Evolutionary conservation across 805 yeast genomes (phyloP).

Genomic region (Ascoidea tarda): DNA sequence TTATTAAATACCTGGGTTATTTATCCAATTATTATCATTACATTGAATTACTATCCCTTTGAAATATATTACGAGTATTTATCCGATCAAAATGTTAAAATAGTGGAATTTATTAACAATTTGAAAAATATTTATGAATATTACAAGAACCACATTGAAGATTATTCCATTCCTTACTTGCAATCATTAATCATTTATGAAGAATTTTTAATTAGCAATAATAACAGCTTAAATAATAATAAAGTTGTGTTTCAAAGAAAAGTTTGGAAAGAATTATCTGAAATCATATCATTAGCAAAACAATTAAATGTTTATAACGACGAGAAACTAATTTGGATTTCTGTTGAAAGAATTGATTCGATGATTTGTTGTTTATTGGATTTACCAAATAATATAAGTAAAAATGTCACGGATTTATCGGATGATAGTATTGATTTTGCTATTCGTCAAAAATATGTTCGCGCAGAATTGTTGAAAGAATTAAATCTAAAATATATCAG

Average conservation of each 20-base stretch:
- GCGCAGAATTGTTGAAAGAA: neutral
- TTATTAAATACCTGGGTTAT: neutral
- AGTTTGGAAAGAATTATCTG: neutral
- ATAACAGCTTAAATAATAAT: neutral
- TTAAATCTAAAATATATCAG: neutral
- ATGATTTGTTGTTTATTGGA: neutral
- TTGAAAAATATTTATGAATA: neutral
- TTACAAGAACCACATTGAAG: neutral
- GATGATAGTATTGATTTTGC: neutral
- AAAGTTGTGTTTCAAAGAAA: neutral
- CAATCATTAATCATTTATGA: neutral
- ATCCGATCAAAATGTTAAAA: too few relatives aligned
- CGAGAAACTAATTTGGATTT: neutral
- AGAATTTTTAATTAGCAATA: neutral
- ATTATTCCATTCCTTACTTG: neutral
- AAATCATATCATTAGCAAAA: neutral
- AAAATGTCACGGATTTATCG: neutral
- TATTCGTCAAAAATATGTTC: too few relatives aligned
- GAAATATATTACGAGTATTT: neutral
- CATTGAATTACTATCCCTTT: neutral
- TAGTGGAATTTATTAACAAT: too few relatives aligned
- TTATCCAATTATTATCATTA: neutral
- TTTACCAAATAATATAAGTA: neutral
- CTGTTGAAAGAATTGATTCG: neutral
- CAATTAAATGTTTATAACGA: neutral